Base-by-base conservation (phyloP, 306 rosid species). In the Acacia melanoxylon region DNA sequence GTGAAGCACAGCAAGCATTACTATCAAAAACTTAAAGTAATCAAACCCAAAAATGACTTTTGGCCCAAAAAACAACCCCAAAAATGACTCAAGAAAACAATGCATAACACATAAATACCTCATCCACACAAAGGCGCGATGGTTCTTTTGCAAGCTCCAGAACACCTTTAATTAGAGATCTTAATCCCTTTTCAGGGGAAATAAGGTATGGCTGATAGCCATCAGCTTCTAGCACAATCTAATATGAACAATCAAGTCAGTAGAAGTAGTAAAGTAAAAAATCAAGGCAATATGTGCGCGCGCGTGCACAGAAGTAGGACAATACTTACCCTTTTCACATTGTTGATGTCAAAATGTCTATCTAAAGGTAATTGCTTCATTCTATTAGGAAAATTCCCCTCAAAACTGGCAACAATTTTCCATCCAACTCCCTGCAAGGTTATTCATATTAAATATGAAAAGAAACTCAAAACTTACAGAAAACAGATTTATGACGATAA, bases 121-220 rank as follows among this genome's bases (percentile, higher is more conserved):
- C 99, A 44, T 95, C 98, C 84, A 95, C 99, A 86, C 98, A 95
- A 68, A 95, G 99, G 44, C 94, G 93, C 15, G 99, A 91, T 80
- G 99, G 99, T 59, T 95, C 99, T 86, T 95, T 95, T 5, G 98
- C 98, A 82, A 95, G 99, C 91, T 95, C 99, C 83, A 95, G 82
- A 74, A 95, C 99, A 79, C 94, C 97, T 89, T 95, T 95, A 78
- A 95, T 95, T 76, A 95, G 83, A 58, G 99, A 95, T 86, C 99
- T 89, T 86, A 95, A 88, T 80, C 99, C 99, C 88, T 95, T 95
- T 86, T 93, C 99, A 56, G 99, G 99, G 65, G 99, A 95, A 80
- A 95, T 93, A 81, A 95, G 98, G 89, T 95, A 93, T 12, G 99
- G 99, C 85, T 95, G 99, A 88, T 95, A 95, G 83, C 99, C 99